These are phyloP conservation scores for Neurospora terricola DNA, from an alignment of 495 filamentous ascomycete genomes.

Conservation along the genomic window DNA sequence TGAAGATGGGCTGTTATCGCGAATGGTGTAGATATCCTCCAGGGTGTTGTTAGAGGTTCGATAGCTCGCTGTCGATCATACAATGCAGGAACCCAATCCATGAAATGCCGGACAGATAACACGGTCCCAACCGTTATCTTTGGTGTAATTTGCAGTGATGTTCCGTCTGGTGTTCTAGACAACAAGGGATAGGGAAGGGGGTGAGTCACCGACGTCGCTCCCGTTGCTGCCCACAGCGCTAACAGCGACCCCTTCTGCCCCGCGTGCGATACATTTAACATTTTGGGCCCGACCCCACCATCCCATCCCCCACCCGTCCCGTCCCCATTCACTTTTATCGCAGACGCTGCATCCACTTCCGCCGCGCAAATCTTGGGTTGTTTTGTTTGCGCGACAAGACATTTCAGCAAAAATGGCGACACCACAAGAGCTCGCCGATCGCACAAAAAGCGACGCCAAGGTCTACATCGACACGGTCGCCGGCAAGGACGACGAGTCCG, in stretches of 20 bases:
- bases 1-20: neutral
- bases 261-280: constrained; percentile 8
- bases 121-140: neutral
- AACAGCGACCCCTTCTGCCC: constrained; percentile 12
- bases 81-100: neutral
- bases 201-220: constrained; percentile 11
- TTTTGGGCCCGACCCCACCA: constrained; percentile 9
- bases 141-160: neutral
- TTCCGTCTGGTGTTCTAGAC: neutral
- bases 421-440: constrained; percentile 31
- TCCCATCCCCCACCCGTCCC: constrained; percentile 1
- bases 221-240: neutral
- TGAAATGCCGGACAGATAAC: neutral
- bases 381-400: constrained; percentile 1
- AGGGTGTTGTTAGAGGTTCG: neutral
- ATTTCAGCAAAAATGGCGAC: constrained; percentile 20
- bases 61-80: neutral
- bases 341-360: neutral
- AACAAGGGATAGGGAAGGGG: neutral
- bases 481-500: constrained; percentile 56
- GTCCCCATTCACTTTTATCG: constrained; percentile 3
- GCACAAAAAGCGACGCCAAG: constrained; percentile 38
- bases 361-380: constrained; percentile 7
- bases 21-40: neutral
- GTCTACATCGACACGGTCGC: constrained; percentile 73